phyloP scores from a whole-genome alignment of 345 rosid species.

The Gossypium sturtianum region DNA sequence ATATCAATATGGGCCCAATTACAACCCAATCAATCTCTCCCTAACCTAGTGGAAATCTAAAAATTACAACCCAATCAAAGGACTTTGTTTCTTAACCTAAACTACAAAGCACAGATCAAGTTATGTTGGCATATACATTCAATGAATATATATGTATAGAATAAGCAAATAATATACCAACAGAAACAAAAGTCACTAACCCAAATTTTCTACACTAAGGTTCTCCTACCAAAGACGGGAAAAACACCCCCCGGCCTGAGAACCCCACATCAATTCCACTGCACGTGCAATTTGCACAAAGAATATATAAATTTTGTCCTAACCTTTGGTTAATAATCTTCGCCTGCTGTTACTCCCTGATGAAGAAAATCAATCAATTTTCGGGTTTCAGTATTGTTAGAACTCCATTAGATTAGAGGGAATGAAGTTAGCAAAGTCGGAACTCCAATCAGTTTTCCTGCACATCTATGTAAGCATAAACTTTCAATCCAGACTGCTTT shows the following conservation, averaged over 20 bases:
- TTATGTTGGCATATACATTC: neutral
- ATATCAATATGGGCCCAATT: neutral
- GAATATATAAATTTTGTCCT: slow-evolving; percentile 35
- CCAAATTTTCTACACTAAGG: slow-evolving; percentile 31
- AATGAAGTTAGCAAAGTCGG: slow-evolving; percentile 42
- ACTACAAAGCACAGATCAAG: neutral
- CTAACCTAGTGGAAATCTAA: neutral
- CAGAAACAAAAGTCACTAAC: slow-evolving; percentile 26
- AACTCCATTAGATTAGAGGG: slow-evolving; percentile 37
- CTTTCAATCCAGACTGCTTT: slow-evolving; percentile 35
- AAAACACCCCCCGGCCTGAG: slow-evolving; percentile 48
- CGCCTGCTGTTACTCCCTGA: slow-evolving; percentile 34
- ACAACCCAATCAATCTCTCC: neutral
- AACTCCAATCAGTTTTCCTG: slow-evolving; percentile 15
- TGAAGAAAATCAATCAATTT: slow-evolving; percentile 26
- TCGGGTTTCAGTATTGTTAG: slow-evolving; percentile 36
- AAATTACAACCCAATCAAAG: neutral
- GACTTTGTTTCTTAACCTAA: neutral
- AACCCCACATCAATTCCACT: slow-evolving; percentile 49
- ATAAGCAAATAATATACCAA: neutral
- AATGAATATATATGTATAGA: neutral
- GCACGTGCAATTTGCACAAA: slow-evolving; percentile 45
- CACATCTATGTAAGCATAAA: slow-evolving; percentile 4
- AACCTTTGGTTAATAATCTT: slow-evolving; percentile 38
- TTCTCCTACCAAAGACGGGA: slow-evolving; percentile 44